Evolutionary conservation across 2,329 filamentous ascomycete genomes (phyloP), one percentile per base, ranked within the genome.

Genomic region (Aspergillus novofumigatus): DNA sequence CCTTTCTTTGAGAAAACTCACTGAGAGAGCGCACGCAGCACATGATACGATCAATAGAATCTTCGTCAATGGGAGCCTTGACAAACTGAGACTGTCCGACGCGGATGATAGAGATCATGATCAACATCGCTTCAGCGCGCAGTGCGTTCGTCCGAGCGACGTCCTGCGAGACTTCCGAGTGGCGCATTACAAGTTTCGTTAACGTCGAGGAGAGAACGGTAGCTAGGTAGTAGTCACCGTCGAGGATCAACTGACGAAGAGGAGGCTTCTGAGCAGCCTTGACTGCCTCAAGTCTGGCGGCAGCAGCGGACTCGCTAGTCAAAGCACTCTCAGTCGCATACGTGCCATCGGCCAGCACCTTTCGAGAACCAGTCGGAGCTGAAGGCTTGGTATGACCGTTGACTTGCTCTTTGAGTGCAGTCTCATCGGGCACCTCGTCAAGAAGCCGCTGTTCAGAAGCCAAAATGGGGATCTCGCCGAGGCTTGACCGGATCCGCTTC

Each of bases 1-100:
- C 90, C 76, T 94, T 95, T 77, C 90, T 91, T 71, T 95, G 81
- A 14, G 87, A 85, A 70, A 96, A 97, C 69, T 97, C 92, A 4
- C 92, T 90, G 28, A 99, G 81, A 7, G 92, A 94, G 60, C 93
- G 88, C 32, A 99, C 91, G 71, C 93, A 97, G 42, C 91, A 92
- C 94, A 99, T 97, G 73, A 99, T 93, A 67, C 94, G 88, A 74
- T 99, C 94, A n/a, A 97, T 85, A 0, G 94, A 97, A 73, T 99
- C 94, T 73, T 99, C 94, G 61, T 99, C 94, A 62, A 99, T 97
- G 2, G 92, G 90, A 1, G 91, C 89, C 80, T 97, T 97, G 70
- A 96, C 94, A 66, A 99, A 99, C 62, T 96, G 91, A n/a, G 93
- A 97, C 77, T 99, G 94, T 44, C 94, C 94, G 59, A 97, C 94